phyloP scores from a whole-genome alignment of 305 asterid genomes.

The Solanum hybrid region DNA sequence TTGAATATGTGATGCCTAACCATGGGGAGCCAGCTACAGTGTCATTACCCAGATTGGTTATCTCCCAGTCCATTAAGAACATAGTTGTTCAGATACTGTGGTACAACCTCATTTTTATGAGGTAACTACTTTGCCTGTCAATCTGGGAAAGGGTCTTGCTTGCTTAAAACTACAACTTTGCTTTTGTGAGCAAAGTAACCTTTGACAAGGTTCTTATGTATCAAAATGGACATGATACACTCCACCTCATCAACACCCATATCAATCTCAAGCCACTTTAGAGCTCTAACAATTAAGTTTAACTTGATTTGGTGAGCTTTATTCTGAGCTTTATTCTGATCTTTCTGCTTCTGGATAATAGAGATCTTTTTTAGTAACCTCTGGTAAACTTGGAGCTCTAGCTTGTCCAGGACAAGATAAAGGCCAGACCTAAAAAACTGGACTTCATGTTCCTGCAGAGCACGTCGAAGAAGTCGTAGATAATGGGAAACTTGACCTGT shows the following conservation, averaged over 20 bases:
- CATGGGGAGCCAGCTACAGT: too few species aligned
- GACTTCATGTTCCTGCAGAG: too few species aligned
- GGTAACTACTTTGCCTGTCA: conserved; percentile 63
- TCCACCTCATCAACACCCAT: conserved; percentile 97
- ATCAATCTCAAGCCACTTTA: conserved; percentile 84
- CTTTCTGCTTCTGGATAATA: conserved; percentile 57
- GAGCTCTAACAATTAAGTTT: conserved; percentile 71
- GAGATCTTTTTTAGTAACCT: too few species aligned
- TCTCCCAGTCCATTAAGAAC: background rate
- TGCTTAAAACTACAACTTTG: conserved; percentile 84
- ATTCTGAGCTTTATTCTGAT: conserved; percentile 22
- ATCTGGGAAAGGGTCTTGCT: conserved; percentile 93
- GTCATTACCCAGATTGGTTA: background rate
- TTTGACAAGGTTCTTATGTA: conserved; percentile 76
- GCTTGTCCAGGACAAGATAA: too few species aligned
- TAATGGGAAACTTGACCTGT: background rate
- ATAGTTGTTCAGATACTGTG: background rate
- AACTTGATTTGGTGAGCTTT: conserved; percentile 81
- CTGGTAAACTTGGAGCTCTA: too few species aligned
- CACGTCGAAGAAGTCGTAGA: too few species aligned
- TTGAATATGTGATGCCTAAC: too few species aligned
- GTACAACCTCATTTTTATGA: conserved; percentile 21
- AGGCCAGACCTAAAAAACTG: too few species aligned
- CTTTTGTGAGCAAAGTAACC: conserved; percentile 97
- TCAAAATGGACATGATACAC: conserved; percentile 80